Evolutionary conservation across 805 yeast genomes (phyloP).

Genomic region (Cyberlindnera amylophila): DNA sequence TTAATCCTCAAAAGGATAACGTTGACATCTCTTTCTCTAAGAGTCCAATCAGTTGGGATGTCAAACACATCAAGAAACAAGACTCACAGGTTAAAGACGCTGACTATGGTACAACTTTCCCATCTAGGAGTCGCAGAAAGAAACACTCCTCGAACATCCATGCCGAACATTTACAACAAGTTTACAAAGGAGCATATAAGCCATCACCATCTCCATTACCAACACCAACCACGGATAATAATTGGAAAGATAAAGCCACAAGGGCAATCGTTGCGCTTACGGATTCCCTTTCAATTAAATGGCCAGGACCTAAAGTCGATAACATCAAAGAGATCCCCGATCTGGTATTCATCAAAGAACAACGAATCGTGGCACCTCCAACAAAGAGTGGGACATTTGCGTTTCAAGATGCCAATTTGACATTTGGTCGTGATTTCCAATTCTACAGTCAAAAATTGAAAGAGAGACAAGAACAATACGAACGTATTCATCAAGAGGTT

Average conservation of each 20-base stretch:
- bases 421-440: constrained; percentile 35
- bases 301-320: background rate
- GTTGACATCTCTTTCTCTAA: constrained; percentile 19
- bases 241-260: no score
- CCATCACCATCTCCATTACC: constrained; percentile 28
- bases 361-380: constrained; percentile 13
- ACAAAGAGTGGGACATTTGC: constrained; percentile 12
- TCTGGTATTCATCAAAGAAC: constrained; percentile 20
- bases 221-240: background rate
- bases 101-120: constrained; percentile 37
- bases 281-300: no score
- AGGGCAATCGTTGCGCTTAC: no score
- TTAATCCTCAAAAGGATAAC: constrained; percentile 15
- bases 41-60: constrained; percentile 25
- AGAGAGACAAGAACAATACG: constrained; percentile 37
- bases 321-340: constrained; percentile 6
- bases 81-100: background rate
- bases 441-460: constrained; percentile 42
- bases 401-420: constrained; percentile 24
- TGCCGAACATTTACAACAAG: constrained; percentile 28
- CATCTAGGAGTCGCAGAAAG: constrained; percentile 3
- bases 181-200: constrained; percentile 34
- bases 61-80: background rate
- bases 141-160: constrained; percentile 6
- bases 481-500: constrained; percentile 33